Conservation (phyloP, 202 grass and related monocot species). For the Schoenoplectus tabernaemontani region DNA sequence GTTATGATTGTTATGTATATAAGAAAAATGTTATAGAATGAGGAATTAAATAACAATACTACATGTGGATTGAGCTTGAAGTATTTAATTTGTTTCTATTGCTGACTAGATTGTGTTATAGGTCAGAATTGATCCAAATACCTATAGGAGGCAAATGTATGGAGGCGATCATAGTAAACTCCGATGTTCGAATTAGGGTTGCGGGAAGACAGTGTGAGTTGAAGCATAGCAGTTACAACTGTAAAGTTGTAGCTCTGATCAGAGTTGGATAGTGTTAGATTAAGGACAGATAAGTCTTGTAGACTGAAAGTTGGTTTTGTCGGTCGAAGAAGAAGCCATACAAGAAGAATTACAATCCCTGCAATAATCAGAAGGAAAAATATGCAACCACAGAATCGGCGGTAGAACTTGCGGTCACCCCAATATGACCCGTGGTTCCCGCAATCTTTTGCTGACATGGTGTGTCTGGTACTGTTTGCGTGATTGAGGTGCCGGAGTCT, state of each 20-base stretch:
- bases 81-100: background rate
- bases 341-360: slow-evolving; percentile 22
- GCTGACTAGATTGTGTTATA: background rate
- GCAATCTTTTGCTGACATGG: slow-evolving; percentile 25
- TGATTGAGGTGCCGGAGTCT: background rate
- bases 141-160: slow-evolving; percentile 17
- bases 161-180: slow-evolving; percentile 46
- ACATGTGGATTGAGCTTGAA: background rate
- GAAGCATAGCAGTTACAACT: slow-evolving; percentile 36
- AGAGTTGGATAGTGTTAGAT: slow-evolving; percentile 6
- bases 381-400: background rate
- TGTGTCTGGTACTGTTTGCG: background rate
- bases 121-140: background rate
- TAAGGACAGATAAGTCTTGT: slow-evolving; percentile 25
- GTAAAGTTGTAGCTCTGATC: slow-evolving; percentile 16
- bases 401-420: background rate
- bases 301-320: slow-evolving; percentile 28
- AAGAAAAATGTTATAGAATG: background rate
- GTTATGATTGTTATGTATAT: background rate
- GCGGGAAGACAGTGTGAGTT: slow-evolving; percentile 9
- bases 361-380: background rate
- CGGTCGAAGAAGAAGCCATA: slow-evolving; percentile 57
- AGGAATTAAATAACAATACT: too few relatives aligned
- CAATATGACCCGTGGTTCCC: slow-evolving; percentile 18
- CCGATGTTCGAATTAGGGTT: slow-evolving; percentile 39